A percentile compares a stretch with the other conserved stretches of the same genome.
Evolutionary conservation across 1,284 basidiomycete species (phyloP).

Genomic region (Irpex lacteus): DNA sequence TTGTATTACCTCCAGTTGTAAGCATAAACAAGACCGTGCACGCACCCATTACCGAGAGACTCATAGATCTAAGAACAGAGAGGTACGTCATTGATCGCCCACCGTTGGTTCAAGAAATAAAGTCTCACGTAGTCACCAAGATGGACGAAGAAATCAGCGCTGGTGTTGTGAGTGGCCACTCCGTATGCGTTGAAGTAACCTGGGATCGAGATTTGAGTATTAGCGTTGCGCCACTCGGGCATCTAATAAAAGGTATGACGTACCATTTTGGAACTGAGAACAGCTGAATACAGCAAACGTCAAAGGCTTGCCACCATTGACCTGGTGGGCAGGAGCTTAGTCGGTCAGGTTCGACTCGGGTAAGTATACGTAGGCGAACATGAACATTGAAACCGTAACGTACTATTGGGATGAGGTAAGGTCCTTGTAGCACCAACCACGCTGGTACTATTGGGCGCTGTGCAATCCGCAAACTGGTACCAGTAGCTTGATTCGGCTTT

Average conservation of each 20-base stretch:
- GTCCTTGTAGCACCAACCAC: conserved; percentile 52
- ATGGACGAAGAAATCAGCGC: conserved; percentile 60
- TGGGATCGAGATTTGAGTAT: conserved; percentile 16
- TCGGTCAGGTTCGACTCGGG: not conserved
- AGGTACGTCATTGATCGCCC: not conserved
- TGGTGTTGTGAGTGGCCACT: conserved; percentile 53
- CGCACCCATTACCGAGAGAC: conserved; percentile 44
- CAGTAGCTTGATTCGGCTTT: conserved; percentile 57
- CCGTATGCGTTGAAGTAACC: conserved; percentile 73
- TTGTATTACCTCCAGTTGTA: not conserved
- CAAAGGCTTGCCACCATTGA: conserved; percentile 55
- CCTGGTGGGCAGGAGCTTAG: conserved; percentile 44
- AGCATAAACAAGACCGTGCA: not conserved
- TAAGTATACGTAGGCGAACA: not conserved
- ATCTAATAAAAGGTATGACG: conserved; percentile 2
- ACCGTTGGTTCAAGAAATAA: not conserved
- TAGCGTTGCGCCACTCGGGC: too few species aligned
- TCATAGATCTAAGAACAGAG: conserved; percentile 43
- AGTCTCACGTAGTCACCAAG: conserved; percentile 60
- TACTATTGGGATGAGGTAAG: conserved; percentile 44
- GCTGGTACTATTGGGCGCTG: conserved; percentile 42
- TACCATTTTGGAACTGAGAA: conserved; percentile 51
- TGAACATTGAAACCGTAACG: conserved; percentile 15
- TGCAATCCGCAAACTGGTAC: conserved; percentile 61
- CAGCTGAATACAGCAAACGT: conserved; percentile 61